These are phyloP conservation scores for Candida awuae DNA, from an alignment of 805 yeast species.

Conservation along the genomic window DNA sequence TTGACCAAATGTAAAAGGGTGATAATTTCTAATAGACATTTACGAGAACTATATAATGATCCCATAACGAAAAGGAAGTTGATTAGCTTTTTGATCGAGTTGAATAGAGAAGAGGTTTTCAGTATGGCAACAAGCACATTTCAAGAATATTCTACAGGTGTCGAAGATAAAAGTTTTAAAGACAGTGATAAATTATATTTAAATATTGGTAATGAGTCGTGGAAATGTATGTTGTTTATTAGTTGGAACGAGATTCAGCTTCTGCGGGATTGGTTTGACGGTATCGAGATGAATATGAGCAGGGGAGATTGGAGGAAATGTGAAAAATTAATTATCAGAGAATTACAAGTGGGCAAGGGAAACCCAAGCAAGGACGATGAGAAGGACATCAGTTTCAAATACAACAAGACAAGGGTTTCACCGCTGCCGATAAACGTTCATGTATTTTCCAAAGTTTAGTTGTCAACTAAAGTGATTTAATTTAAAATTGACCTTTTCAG, in stretches of 20 bases:
- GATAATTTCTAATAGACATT: conserved; percentile 21
- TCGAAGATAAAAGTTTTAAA: conserved; percentile 3
- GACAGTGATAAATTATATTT: conserved; percentile 11
- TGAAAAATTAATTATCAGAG: conserved; percentile 16
- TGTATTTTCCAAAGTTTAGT: conserved; percentile 16
- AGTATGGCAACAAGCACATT: conserved; percentile 8
- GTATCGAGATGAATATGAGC: conserved; percentile 1
- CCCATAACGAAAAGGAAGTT: conserved; percentile 11
- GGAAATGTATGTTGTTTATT: conserved; percentile 22
- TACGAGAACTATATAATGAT: conserved; percentile 17
- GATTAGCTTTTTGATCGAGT: conserved; percentile 18
- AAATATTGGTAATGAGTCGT: conserved; percentile 19
- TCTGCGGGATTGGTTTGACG: conserved; percentile 10
- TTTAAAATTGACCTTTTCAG: no score
- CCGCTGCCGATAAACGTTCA: conserved; percentile 21
- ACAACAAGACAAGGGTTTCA: conserved; percentile 13
- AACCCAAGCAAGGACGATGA: no score
- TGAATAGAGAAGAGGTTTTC: conserved; percentile 16
- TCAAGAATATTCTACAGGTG: no score
- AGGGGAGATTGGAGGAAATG: conserved; percentile 5
- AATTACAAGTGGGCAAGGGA: no score
- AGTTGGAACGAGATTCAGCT: conserved; percentile 17
- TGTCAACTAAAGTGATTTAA: no score
- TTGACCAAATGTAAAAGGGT: conserved; percentile 18
- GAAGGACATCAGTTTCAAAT: conserved; percentile 15